Evolutionary conservation across 257 asterid genomes (phyloP), one percentile per base, ranked within the genome.

Genomic region (Leonotis leonurus): DNA sequence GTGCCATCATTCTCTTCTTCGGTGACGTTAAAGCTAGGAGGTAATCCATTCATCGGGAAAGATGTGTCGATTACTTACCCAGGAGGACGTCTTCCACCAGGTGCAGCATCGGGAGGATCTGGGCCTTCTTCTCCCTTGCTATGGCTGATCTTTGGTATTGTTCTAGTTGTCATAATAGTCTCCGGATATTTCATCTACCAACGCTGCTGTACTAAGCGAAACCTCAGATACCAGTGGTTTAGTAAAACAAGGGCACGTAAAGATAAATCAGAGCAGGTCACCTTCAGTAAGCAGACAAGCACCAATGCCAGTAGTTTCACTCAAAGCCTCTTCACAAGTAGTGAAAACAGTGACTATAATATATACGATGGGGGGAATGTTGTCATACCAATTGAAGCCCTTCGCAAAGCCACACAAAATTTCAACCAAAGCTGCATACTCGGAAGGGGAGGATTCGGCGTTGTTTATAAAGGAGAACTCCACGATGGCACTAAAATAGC

Each of bases 401-500:
- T 93, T 6, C 74, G 78, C 9, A 80, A 86, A 66, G 95, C 78
- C 2, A 93, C 99, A 6, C 26, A 81, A 32, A 77, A 80, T 59
- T 92, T 92, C 80, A 76, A 50, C 6, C 70, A 83, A 44, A 67
- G 49, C 20, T 81, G 84, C 70, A 66, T 89, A 37, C 17, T 92
- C 20, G 98, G 98, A 18, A 77, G 32, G 54, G 97, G 97, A 3
- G 98, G 98, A 25, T 92, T 92, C 33, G 99, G 99, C 11, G 29
- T 80, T 7, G 99, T 92, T 3, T 89, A 92, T 62, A 74, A 36
- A 65, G 99, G 96, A 16, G 65, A 75, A 39, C 89, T 93, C 53
- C 81, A 60, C 0, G 85, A 87, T 35, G 95, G 95, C 14, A 83
- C 94, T 2, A 22, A 10, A 40, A 83, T 93, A 48, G 99, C 97